Conservation (phyloP, 2,329 filamentous ascomycete genomes). For the Trichophyton schoenleinii region DNA sequence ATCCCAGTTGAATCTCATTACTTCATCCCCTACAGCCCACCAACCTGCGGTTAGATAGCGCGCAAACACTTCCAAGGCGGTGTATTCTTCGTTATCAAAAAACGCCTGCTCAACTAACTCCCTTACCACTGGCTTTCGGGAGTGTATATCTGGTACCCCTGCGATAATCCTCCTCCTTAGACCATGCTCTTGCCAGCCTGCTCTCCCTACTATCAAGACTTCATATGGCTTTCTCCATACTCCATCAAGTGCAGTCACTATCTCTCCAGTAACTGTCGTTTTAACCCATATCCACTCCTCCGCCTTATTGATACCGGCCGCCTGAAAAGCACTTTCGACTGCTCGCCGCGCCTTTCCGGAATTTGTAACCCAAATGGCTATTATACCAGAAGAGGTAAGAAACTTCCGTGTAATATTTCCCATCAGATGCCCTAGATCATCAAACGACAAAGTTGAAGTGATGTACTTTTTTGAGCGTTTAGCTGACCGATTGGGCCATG, state of each 20-base stretch:
- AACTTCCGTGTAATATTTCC: conserved; percentile 35
- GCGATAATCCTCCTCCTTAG: conserved; percentile 41
- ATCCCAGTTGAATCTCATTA: conserved; percentile 46
- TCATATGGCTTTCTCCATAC: conserved; percentile 52
- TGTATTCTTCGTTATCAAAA: conserved; percentile 28
- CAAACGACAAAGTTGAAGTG: conserved; percentile 19
- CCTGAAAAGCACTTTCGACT: conserved; percentile 32
- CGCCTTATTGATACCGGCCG: conserved; percentile 36
- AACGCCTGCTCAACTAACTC: conserved; percentile 40
- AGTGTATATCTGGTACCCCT: conserved; percentile 51
- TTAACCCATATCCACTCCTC: conserved; percentile 58
- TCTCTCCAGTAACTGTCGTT: conserved; percentile 41
- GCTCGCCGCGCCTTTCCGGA: conserved; percentile 38
- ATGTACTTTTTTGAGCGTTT: conserved; percentile 40
- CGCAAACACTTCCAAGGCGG: conserved; percentile 49
- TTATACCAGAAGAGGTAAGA: conserved; percentile 30
- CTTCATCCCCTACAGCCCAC: conserved; percentile 52
- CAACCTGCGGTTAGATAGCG: conserved; percentile 47
- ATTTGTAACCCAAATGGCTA: conserved; percentile 53
- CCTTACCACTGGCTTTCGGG: conserved; percentile 52
- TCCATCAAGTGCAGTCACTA: conserved; percentile 40
- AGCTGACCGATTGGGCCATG: conserved; percentile 51
- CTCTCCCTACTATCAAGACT: conserved; percentile 37
- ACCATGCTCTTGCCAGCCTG: conserved; percentile 15
- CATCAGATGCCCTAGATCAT: conserved; percentile 24